Conservation (phyloP, 805 yeast species). For the Danielia oregonensis region DNA sequence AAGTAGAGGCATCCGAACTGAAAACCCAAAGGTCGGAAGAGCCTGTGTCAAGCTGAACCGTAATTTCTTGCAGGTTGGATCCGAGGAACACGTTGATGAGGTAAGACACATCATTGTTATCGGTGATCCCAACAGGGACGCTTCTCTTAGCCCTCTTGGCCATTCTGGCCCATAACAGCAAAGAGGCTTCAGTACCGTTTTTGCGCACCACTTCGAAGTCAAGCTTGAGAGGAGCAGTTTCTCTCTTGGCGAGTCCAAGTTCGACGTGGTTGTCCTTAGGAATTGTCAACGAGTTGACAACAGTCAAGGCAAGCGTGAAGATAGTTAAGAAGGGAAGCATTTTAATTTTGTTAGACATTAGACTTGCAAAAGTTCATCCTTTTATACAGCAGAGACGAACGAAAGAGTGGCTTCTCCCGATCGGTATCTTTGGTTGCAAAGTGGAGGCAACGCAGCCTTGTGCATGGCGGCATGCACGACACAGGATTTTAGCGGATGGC, state of each 20-base stretch:
- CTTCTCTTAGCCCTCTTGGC: neutral
- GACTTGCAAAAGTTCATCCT: too few species aligned
- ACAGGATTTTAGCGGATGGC: too few species aligned
- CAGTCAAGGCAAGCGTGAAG: neutral
- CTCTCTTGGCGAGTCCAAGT: neutral
- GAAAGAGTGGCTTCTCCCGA: too few species aligned
- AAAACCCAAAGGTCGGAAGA: constrained; percentile 40
- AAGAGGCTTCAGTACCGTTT: constrained; percentile 1
- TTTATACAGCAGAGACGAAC: too few species aligned
- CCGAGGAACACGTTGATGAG: constrained; percentile 12
- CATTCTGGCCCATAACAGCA: constrained; percentile 4
- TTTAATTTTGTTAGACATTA: too few species aligned
- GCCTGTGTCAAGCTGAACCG: constrained; percentile 38
- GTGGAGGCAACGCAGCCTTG: too few species aligned
- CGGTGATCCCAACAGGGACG: neutral
- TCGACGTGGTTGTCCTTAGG: neutral
- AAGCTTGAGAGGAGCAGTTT: constrained; percentile 9
- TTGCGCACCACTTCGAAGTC: constrained; percentile 8
- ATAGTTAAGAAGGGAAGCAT: constrained; percentile 1
- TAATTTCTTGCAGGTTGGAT: constrained; percentile 13
- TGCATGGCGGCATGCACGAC: too few species aligned
- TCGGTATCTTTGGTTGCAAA: too few species aligned
- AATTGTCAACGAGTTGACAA: neutral
- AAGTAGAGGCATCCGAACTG: neutral
- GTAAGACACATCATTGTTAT: constrained; percentile 2